Conservation (phyloP, 305 asterid species). For the Plantago lanceolata region DNA sequence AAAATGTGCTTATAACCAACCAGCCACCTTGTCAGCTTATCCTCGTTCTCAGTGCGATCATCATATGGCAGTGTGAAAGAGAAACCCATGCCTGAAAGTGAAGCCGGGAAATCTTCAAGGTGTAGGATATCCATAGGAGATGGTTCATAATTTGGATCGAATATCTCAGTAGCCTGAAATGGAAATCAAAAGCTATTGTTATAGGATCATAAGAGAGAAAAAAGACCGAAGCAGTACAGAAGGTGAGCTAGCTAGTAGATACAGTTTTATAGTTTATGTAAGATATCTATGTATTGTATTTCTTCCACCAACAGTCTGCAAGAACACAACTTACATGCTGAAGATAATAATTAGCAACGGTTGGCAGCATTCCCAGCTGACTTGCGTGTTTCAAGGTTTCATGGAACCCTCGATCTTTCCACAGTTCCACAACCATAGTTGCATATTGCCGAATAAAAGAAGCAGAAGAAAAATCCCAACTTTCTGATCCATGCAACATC, state of each 20-base stretch:
- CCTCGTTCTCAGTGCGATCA: not conserved
- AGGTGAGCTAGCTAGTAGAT: no score
- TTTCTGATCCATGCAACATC: constrained; percentile 46
- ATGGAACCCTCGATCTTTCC: not conserved
- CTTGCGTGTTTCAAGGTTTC: not conserved
- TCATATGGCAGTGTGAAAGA: constrained; percentile 16
- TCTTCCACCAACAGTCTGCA: not conserved
- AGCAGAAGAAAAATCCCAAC: constrained; percentile 39
- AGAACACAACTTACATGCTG: not conserved
- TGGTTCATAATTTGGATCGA: constrained; percentile 39
- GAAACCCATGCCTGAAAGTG: constrained; percentile 12
- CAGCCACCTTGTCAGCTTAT: constrained; percentile 4
- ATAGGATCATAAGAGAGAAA: not conserved
- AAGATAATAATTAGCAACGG: not conserved
- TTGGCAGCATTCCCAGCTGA: not conserved
- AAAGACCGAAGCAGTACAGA: not conserved
- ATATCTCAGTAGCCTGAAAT: constrained; percentile 42
- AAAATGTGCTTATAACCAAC: not conserved
- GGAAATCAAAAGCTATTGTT: not conserved
- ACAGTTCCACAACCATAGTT: not conserved
- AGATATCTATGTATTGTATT: not conserved
- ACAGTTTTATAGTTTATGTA: no score
- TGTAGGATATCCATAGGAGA: constrained; percentile 14
- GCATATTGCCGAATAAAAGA: constrained; percentile 17
- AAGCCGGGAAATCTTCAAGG: constrained; percentile 3